These are phyloP conservation scores for Rhinocladiella similis DNA, from an alignment of 2,329 filamentous ascomycete species.

Conservation along the genomic window DNA sequence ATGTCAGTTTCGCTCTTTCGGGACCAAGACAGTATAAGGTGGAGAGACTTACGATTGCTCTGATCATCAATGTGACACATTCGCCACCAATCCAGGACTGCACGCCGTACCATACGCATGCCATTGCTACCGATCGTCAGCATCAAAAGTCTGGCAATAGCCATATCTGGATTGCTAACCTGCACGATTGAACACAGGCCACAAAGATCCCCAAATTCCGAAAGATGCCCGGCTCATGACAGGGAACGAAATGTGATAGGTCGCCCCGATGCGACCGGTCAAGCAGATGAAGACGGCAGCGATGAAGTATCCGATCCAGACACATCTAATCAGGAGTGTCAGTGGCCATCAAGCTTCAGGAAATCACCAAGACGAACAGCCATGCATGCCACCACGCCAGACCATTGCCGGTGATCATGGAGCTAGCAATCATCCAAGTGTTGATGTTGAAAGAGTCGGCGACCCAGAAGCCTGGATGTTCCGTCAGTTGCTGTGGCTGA, in stretches of 20 bases:
- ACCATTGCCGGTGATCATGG: slow-evolving; percentile 46
- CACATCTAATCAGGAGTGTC: background rate
- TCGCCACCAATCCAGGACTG: slow-evolving; percentile 42
- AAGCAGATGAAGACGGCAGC: slow-evolving; percentile 37
- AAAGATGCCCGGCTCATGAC: slow-evolving; percentile 39
- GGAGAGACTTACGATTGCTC: slow-evolving; percentile 4
- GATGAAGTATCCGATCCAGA: slow-evolving; percentile 43
- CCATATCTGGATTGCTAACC: slow-evolving; percentile 63
- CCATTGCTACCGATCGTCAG: slow-evolving; percentile 51
- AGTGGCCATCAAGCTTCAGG: background rate
- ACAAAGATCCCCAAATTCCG: slow-evolving; percentile 60
- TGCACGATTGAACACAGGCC: slow-evolving; percentile 88
- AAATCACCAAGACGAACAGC: slow-evolving; percentile 30
- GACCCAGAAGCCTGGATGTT: slow-evolving; percentile 69
- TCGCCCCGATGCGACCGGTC: slow-evolving; percentile 41
- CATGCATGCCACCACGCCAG: slow-evolving; percentile 45
- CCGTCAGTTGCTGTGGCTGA: slow-evolving; percentile 83
- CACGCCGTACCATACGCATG: slow-evolving; percentile 45
- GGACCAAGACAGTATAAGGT: background rate
- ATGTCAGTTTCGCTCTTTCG: background rate
- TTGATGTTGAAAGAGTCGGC: slow-evolving; percentile 40
- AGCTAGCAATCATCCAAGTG: slow-evolving; percentile 42
- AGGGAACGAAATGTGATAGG: slow-evolving; percentile 47
- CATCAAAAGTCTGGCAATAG: slow-evolving; percentile 44
- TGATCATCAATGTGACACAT: slow-evolving; percentile 36